Evolutionary conservation across 176 grass and related monocot species (phyloP).

Genomic region (Tillandsia fasciculata): DNA sequence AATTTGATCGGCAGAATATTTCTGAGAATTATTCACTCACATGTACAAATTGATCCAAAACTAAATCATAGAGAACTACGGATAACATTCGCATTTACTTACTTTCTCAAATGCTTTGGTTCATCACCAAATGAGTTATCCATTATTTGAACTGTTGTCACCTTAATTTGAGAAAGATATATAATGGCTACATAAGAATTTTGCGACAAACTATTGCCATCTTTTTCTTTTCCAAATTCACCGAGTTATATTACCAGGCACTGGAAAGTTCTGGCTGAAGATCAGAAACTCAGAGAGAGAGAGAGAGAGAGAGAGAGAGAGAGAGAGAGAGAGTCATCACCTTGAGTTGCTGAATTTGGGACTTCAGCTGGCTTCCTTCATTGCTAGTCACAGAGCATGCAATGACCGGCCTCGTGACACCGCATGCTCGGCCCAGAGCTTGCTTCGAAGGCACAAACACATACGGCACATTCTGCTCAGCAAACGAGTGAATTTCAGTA

Average conservation of each 20-base stretch:
- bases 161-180: too few species aligned
- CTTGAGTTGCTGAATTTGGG: constrained; percentile 65
- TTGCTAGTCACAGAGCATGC: constrained; percentile 83
- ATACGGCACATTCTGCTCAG: constrained; percentile 65
- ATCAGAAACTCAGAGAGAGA: not conserved
- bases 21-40: too few species aligned
- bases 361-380: constrained; percentile 65
- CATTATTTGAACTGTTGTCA: too few species aligned
- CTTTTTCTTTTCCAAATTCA: not conserved
- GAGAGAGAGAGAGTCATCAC: constrained; percentile 10
- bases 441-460: constrained; percentile 83
- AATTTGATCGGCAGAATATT: too few species aligned
- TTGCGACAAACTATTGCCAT: too few species aligned
- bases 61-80: too few species aligned
- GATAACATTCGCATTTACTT: too few species aligned
- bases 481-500: not conserved
- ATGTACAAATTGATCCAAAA: too few species aligned
- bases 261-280: not conserved
- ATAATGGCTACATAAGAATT: too few species aligned
- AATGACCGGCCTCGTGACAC: constrained; percentile 76
- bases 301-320: not conserved
- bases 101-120: too few species aligned
- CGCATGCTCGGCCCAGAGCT: constrained; percentile 77
- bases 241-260: not conserved
- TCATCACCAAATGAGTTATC: too few species aligned